A percentile compares a stretch with the other conserved stretches of the same genome.
Conservation (phyloP, 2,329 filamentous ascomycete genomes). For the Akanthomyces lecanii region DNA sequence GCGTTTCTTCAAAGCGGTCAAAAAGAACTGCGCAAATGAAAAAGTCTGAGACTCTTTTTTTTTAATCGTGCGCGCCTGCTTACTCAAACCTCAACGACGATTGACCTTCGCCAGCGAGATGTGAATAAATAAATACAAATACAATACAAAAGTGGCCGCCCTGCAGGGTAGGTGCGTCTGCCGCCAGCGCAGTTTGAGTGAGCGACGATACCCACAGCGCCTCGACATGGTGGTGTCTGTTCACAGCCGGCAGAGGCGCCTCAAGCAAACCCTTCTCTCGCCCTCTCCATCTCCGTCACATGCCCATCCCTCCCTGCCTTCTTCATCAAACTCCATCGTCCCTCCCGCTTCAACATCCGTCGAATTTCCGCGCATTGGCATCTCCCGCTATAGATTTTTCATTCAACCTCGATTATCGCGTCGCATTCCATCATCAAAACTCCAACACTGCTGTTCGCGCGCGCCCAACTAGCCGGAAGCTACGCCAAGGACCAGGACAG, state of each 20-base stretch:
- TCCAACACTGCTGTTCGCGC: neutral
- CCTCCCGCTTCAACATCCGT: constrained; percentile 8
- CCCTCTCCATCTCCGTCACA: constrained; percentile 7
- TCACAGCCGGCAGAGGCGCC: constrained; percentile 1
- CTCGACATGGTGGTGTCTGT: constrained; percentile 12
- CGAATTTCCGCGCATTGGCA: neutral
- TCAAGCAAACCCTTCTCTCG: constrained; percentile 17
- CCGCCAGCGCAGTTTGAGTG: neutral
- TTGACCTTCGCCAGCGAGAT: too few species aligned
- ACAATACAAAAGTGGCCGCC: too few species aligned
- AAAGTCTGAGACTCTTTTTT: too few species aligned
- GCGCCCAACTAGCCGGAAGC: neutral
- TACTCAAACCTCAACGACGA: too few species aligned
- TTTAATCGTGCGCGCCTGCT: too few species aligned
- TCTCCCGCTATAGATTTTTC: neutral
- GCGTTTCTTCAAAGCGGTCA: too few species aligned
- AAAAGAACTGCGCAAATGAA: too few species aligned
- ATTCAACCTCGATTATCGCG: constrained; percentile 4
- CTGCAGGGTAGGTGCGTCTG: neutral
- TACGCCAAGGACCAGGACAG: neutral
- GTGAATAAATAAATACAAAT: too few species aligned
- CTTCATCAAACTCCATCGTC: neutral
- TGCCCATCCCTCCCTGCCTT: neutral
- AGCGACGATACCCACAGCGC: constrained; percentile 15
- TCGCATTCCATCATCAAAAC: neutral